Evolutionary conservation across 2,329 filamentous ascomycete genomes (phyloP), one percentile per base, ranked within the genome.

Genomic region (Aspergillus oerlinghausenensis): DNA sequence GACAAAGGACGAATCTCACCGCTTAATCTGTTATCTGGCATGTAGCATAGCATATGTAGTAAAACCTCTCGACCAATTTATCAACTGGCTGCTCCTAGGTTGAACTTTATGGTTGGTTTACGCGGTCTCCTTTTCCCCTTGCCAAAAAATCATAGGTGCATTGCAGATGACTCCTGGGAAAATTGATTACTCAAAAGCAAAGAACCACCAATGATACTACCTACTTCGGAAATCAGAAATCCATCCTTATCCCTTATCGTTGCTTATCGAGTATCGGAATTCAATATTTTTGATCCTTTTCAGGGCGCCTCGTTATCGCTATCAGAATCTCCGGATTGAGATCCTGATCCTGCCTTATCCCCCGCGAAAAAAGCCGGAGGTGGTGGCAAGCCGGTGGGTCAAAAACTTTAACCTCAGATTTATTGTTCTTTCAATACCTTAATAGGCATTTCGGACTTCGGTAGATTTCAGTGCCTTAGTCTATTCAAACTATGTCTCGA

Each of bases 301-400:
- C 4, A 43, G 3, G 32, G 32, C 11, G 32, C 19, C 8, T 49
- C 21, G 29, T 47, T 53, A 57, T 49, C 51, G 50, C 29, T 45
- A 54, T 59, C 57, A 32, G 56, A 56, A 54, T 58, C 59, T 63
- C 60, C 59, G 50, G 57, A 60, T 60, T 48, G 43, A 47, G 11
- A 6, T 26, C 51, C 47, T 42, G 49, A 23, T 52, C 49, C 51
- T 55, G 50, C 54, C 61, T 67, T 66, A 65, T 67, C 59, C 66
- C 66, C 65, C 65, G 60, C 64, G 65, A 67, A 66, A 66, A 64
- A 60, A 38, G 53, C 52, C 55, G 56, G 52, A 55, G 55, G 50
- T 23, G 23, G 56, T 58, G 55, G 55, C 61, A 50, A 58, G 40
- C 14, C 43, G 10, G 43, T 47, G 43, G 43, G 43, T 47, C 43